These are phyloP conservation scores for Agaricus subrufescens DNA, from an alignment of 768 basidiomycete genomes.

Conservation along the genomic window DNA sequence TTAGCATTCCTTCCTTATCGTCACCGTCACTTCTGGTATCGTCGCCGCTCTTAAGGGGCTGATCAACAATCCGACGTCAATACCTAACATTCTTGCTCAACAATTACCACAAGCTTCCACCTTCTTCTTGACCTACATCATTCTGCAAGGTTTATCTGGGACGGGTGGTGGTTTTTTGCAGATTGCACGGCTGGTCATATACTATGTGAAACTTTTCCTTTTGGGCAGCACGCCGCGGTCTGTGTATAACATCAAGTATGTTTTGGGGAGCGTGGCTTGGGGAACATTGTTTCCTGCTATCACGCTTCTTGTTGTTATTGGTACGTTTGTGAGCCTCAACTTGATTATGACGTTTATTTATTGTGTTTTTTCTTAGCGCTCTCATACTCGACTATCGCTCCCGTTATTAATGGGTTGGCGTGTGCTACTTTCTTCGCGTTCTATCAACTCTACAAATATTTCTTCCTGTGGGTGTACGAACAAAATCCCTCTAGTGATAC, in stretches of 20 bases:
- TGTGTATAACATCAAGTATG: slow-evolving; percentile 80
- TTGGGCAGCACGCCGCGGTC: slow-evolving; percentile 87
- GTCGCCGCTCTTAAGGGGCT: slow-evolving; percentile 63
- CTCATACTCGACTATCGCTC: slow-evolving; percentile 85
- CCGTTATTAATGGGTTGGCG: slow-evolving; percentile 90
- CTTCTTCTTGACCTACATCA: slow-evolving; percentile 87
- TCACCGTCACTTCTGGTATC: slow-evolving; percentile 83
- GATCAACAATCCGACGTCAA: slow-evolving; percentile 59
- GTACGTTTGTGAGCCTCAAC: slow-evolving; percentile 21
- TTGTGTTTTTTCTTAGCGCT: slow-evolving; percentile 38
- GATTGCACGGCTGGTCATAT: slow-evolving; percentile 68
- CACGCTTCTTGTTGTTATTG: slow-evolving; percentile 78
- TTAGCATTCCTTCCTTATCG: slow-evolving; percentile 91
- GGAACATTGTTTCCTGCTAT: slow-evolving; percentile 65
- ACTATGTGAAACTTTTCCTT: slow-evolving; percentile 87
- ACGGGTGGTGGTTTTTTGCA: slow-evolving; percentile 79
- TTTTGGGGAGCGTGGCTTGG: slow-evolving; percentile 66
- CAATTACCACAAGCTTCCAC: slow-evolving; percentile 81
- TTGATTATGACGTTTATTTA: slow-evolving; percentile 28
- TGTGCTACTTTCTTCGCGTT: slow-evolving; percentile 78
- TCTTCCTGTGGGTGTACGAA: slow-evolving; percentile 77
- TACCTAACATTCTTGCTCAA: slow-evolving; percentile 67
- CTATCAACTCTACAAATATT: slow-evolving; percentile 82
- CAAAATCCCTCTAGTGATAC: slow-evolving; percentile 71
- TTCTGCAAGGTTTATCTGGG: slow-evolving; percentile 77